A percentile compares a stretch with the other conserved stretches of the same genome.
Evolutionary conservation across 164 flowering plant genomes (phyloP).

Genomic region (Litsea cubeba): DNA sequence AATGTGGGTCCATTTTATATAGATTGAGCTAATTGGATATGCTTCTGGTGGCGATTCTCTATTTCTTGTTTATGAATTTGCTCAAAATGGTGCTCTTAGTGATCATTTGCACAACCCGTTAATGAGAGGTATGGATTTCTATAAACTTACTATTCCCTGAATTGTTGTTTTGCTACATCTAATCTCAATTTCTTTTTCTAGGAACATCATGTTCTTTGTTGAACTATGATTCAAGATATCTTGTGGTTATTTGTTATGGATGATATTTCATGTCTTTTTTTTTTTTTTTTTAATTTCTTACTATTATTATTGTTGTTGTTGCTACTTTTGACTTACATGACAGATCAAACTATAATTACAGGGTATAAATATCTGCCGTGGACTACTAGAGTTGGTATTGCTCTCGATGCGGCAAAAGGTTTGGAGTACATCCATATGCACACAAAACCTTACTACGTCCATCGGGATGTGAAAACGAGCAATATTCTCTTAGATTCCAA

Average conservation of each 20-base stretch:
- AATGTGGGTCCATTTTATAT: neutral
- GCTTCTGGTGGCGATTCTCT: conserved; percentile 33
- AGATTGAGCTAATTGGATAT: conserved; percentile 35
- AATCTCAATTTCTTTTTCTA: neutral
- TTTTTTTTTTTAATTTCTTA: neutral
- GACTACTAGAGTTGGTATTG: conserved; percentile 34
- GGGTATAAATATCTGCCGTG: conserved; percentile 29
- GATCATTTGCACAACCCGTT: conserved; percentile 24
- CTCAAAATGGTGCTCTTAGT: conserved; percentile 35
- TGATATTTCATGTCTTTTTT: neutral
- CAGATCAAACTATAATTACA: conserved; percentile 8
- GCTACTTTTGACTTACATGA: neutral
- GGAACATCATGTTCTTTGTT: neutral
- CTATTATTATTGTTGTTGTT: neutral
- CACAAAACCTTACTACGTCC: conserved; percentile 29
- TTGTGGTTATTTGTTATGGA: neutral
- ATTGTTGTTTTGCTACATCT: neutral
- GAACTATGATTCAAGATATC: neutral
- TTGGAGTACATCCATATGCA: conserved; percentile 35
- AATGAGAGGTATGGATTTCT: conserved; percentile 13
- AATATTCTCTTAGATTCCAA: conserved; percentile 31
- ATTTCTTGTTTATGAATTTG: conserved; percentile 35
- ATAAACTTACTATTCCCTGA: neutral
- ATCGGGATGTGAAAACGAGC: conserved; percentile 35
- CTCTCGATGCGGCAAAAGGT: conserved; percentile 40